Base-by-base conservation (phyloP, 2,329 filamentous ascomycete species). In the Claviceps humidiphila region DNA sequence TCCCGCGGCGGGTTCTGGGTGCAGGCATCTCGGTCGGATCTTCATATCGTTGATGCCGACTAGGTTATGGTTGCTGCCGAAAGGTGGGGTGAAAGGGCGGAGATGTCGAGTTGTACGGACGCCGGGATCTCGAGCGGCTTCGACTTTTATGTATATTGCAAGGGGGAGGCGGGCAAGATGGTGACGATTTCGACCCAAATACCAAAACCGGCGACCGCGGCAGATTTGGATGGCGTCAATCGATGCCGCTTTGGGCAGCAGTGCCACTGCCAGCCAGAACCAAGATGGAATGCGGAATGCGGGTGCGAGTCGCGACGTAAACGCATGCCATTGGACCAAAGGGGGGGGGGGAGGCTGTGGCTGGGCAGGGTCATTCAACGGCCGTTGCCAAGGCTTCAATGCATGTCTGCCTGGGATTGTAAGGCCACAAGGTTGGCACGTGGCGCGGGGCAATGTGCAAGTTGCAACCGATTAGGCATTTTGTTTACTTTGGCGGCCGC, bases 1-100 rank as follows among this genome's bases (percentile, higher is more conserved):
- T 59, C 55, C 68, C 67, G 58, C 66, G 64, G 58, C 66, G 64
- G 48, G 57, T 30, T 47, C 42, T 54, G 50, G 42, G 16, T 49
- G 54, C 40, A 38, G 30, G 51, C 56, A 58, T 59, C 22, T 48
- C 58, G 38, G 44, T 57, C 51, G 51, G 49, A 55, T 53, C 54
- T 44, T 56, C 55, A 57, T 53, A 42, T 51, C 51, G 56, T 51
- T 49, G 39, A 24, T n/a, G 37, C 38, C 39, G 39, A 45, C 46
- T 39, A 45, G 17, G 17, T 47, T 51, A 49, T 49, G n/a, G 13
- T 37, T n/a, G 7, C 13, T 8, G 11, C 13, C 11, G 26, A 14
- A 3, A 22, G 26, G 46, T 16, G 17, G 7, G 9, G 11, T 22
- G 30, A 20, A 45, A 30, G 17, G 44, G 52, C 5, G 22, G 37